Conservation (phyloP, 1,139 yeast genomes). For the Lodderomyces elongisporus region DNA sequence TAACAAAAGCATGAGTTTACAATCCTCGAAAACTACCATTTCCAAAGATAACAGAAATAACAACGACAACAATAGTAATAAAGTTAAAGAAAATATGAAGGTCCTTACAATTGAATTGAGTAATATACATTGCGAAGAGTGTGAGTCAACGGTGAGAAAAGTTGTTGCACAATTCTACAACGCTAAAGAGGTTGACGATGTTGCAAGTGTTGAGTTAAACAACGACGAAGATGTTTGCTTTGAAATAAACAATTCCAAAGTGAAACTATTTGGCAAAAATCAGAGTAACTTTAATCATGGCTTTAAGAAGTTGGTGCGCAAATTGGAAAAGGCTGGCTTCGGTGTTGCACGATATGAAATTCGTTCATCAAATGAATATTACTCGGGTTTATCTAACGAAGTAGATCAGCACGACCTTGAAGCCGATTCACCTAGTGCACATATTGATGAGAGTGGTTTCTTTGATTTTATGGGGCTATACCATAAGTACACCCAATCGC, state of each 20-base stretch:
- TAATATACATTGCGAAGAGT: slow-evolving; percentile 51
- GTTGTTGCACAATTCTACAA: slow-evolving; percentile 15
- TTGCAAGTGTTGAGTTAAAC: slow-evolving; percentile 8
- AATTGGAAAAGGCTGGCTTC: slow-evolving; percentile 27
- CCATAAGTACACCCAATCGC: slow-evolving; percentile 8
- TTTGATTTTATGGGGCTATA: slow-evolving; percentile 14
- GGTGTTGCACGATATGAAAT: slow-evolving; percentile 19
- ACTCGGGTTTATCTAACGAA: not conserved
- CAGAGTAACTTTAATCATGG: slow-evolving; percentile 10
- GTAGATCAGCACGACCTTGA: slow-evolving; percentile 3
- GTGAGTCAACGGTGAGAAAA: slow-evolving; percentile 32
- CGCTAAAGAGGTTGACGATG: slow-evolving; percentile 18
- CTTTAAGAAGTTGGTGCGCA: slow-evolving; percentile 21
- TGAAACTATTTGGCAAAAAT: slow-evolving; percentile 18
- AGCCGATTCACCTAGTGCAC: slow-evolving; percentile 1
- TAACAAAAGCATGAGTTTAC: no score
- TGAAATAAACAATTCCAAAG: slow-evolving; percentile 16
- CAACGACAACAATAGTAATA: no score
- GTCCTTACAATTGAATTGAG: slow-evolving; percentile 26
- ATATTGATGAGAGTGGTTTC: slow-evolving; percentile 12
- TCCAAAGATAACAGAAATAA: no score
- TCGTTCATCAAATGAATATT: not conserved
- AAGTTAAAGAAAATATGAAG: slow-evolving; percentile 18
- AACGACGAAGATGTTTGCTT: slow-evolving; percentile 13
- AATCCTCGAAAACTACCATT: no score